Evolutionary conservation across 2,329 filamentous ascomycete species (phyloP).

Genomic region (Teratosphaeria destructans): DNA sequence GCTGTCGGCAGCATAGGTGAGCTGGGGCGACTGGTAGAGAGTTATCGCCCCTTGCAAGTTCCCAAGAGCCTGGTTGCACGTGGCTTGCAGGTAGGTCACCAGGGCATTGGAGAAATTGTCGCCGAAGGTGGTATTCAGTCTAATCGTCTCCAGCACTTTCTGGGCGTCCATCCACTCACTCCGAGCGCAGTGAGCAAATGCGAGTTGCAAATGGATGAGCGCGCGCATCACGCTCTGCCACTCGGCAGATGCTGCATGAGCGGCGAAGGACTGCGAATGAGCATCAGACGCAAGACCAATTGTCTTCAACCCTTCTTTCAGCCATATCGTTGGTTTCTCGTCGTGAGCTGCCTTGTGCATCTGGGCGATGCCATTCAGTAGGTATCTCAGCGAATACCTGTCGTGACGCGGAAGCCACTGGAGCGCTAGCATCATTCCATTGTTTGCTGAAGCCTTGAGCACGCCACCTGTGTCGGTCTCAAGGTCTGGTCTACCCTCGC

Average conservation of each 20-base stretch:
- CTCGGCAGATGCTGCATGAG: conserved; percentile 42
- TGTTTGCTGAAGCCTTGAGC: conserved; percentile 28
- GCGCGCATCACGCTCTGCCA: background rate
- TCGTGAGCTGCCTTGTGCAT: conserved; percentile 46
- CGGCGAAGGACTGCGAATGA: conserved; percentile 12
- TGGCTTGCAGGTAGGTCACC: conserved; percentile 57
- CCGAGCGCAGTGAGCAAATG: conserved; percentile 58
- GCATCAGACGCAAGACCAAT: conserved; percentile 8
- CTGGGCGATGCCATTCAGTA: conserved; percentile 47
- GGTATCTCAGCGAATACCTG: conserved; percentile 49
- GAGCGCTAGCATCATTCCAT: conserved; percentile 39
- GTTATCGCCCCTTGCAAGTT: conserved; percentile 57
- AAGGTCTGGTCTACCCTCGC: conserved; percentile 22
- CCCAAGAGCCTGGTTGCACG: conserved; percentile 67
- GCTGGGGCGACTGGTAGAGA: conserved; percentile 53
- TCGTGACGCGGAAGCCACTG: conserved; percentile 52
- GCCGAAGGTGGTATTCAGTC: conserved; percentile 4
- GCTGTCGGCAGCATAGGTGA: conserved; percentile 37
- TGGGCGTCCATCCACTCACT: conserved; percentile 60
- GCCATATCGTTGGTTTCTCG: conserved; percentile 45
- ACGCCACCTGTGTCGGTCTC: conserved; percentile 35
- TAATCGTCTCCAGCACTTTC: conserved; percentile 40
- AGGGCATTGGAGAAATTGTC: conserved; percentile 30
- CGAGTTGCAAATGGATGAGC: conserved; percentile 51
- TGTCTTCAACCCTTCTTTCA: conserved; percentile 47